A percentile compares a stretch with the other conserved stretches of the same genome.
These are phyloP conservation scores for Fusarium agapanthi DNA, from an alignment of 2,329 filamentous ascomycete genomes.

Conservation along the genomic window DNA sequence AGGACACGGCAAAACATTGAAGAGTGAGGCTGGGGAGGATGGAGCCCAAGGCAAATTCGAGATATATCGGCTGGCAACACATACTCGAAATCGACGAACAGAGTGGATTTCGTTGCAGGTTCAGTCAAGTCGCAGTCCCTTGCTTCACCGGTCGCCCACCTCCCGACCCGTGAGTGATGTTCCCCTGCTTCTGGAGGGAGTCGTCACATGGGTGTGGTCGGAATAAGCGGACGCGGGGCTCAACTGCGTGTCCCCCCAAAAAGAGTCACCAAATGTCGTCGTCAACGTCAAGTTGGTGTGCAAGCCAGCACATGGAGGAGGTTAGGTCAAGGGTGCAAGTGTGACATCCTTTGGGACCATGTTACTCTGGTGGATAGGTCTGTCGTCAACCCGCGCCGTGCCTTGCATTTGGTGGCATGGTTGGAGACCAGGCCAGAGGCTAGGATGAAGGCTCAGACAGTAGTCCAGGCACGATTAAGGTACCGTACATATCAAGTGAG, in stretches of 20 bases:
- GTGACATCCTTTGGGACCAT: slow-evolving; percentile 26
- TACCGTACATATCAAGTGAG: slow-evolving; percentile 21
- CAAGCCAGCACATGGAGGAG: slow-evolving; percentile 12
- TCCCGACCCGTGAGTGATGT: slow-evolving; percentile 22
- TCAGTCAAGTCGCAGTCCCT: slow-evolving; percentile 34
- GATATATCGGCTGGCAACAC: not conserved
- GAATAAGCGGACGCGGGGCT: slow-evolving; percentile 38
- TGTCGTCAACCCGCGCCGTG: slow-evolving; percentile 43
- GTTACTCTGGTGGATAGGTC: slow-evolving; percentile 33
- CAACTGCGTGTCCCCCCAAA: slow-evolving; percentile 15
- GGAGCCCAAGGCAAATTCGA: not conserved
- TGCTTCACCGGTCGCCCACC: slow-evolving; percentile 37
- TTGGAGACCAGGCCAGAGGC: slow-evolving; percentile 36
- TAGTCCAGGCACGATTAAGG: slow-evolving; percentile 39
- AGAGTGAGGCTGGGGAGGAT: slow-evolving; percentile 14
- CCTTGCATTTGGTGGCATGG: slow-evolving; percentile 44
- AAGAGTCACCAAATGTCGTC: slow-evolving; percentile 28
- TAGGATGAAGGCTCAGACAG: slow-evolving; percentile 30
- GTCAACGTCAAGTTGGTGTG: slow-evolving; percentile 31
- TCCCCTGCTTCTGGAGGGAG: slow-evolving; percentile 32
- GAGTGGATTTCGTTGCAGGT: not conserved
- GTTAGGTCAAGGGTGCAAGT: slow-evolving; percentile 20
- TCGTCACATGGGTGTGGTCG: slow-evolving; percentile 40
- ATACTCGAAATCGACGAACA: not conserved
- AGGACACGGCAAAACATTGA: not conserved